Conservation (phyloP, 225 moss, liverwort and hornwort species). For the Antitrichia curtipendula region DNA sequence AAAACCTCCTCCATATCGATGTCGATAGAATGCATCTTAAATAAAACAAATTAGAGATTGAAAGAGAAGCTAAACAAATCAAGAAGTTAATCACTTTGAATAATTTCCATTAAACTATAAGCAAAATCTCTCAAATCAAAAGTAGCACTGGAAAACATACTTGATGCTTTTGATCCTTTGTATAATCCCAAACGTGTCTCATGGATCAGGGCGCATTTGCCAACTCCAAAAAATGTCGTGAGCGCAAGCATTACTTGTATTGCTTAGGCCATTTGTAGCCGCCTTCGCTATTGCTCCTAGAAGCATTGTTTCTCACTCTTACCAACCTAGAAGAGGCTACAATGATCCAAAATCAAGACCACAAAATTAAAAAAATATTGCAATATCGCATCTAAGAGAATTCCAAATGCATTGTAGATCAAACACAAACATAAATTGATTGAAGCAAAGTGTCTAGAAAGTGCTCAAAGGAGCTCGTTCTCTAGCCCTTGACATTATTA, state of each 20-base stretch:
- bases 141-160: background rate
- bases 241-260: slow-evolving; percentile 16
- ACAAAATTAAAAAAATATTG: background rate
- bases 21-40: background rate
- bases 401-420: background rate
- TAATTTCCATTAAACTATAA: background rate
- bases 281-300: background rate
- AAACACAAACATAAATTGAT: background rate
- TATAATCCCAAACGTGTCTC: slow-evolving; percentile 42
- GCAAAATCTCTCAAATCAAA: background rate
- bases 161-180: slow-evolving; percentile 42
- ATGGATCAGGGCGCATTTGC: slow-evolving; percentile 8
- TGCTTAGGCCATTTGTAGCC: background rate
- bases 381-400: background rate
- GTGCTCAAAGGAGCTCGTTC: background rate
- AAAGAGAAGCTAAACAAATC: background rate
- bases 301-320: background rate
- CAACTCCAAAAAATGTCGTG: slow-evolving; percentile 38
- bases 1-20: background rate
- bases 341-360: background rate
- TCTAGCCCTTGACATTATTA: background rate
- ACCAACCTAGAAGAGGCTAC: background rate
- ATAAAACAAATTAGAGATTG: background rate
- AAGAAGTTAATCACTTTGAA: background rate
- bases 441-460: background rate